Evolutionary conservation across 2,329 filamentous ascomycete species (phyloP).

Genomic region (Plenodomus lindquistii): DNA sequence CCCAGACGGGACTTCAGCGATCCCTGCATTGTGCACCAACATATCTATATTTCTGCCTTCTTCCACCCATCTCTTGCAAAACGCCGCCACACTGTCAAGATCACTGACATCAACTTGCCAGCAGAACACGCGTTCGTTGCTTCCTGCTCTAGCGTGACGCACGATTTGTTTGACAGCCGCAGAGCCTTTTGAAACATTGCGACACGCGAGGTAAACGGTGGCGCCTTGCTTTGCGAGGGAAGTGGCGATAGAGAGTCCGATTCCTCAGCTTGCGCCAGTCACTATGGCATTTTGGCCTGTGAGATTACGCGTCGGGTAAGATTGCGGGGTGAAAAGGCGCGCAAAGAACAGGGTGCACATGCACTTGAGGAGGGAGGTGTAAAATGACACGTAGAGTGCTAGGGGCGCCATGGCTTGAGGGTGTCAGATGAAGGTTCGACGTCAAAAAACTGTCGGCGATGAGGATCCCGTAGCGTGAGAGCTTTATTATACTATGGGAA

Average conservation of each 20-base stretch:
- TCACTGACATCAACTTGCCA: slow-evolving; percentile 13
- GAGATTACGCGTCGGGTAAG: slow-evolving; percentile 23
- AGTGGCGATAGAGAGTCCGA: slow-evolving; percentile 46
- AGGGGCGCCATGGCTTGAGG: slow-evolving; percentile 6
- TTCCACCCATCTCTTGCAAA: slow-evolving; percentile 12
- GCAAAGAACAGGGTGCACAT: slow-evolving; percentile 9
- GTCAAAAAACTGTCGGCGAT: too few relatives aligned
- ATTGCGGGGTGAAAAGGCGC: slow-evolving; percentile 15
- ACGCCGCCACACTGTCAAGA: slow-evolving; percentile 11
- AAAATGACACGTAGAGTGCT: slow-evolving; percentile 7
- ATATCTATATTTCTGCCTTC: slow-evolving; percentile 15
- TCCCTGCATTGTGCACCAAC: slow-evolving; percentile 22
- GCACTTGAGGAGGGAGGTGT: slow-evolving; percentile 8
- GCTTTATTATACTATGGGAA: too few relatives aligned
- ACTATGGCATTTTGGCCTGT: slow-evolving; percentile 53
- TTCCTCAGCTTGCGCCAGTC: slow-evolving; percentile 56
- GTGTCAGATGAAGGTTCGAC: too few relatives aligned
- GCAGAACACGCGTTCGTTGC: slow-evolving; percentile 7
- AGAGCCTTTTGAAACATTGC: slow-evolving; percentile 13
- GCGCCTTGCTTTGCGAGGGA: slow-evolving; percentile 16
- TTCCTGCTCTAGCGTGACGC: slow-evolving; percentile 1
- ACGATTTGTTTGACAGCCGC: slow-evolving; percentile 11
- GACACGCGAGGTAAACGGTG: slow-evolving; percentile 17
- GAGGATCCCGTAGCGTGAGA: too few relatives aligned
- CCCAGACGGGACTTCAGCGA: slow-evolving; percentile 3